Base-by-base conservation (phyloP, 306 rosid genomes). In the Cucumis hystrix region DNA sequence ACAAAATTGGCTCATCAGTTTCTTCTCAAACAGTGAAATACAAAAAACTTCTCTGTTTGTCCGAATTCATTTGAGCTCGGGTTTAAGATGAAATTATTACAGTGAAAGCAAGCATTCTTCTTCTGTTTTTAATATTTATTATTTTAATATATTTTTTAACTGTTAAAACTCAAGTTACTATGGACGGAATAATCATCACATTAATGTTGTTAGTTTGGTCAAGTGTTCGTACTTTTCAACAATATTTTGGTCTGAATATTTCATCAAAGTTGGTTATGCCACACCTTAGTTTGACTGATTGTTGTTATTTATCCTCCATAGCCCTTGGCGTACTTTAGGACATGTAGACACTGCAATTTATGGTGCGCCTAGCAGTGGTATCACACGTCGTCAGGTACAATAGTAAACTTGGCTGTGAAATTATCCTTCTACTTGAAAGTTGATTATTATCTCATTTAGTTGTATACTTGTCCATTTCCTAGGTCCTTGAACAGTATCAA, bases 251-350 rank as follows among this genome's bases (percentile, higher is more conserved):
- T 43, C 18, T 66, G 72, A 2, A 43, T 49, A 16, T 71, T 49
- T 21, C 17, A 49, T 71, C 43, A 49, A 8, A 49, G 60, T 71
- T 71, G 76, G 59, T 71, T 40, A 60, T 33, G 67, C 37, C 18
- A 41, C 49, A 13, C 33, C 61, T n/a, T 79, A 66, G 56, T 59
- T 80, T 66, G 67, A 79, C 61, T 81, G 65, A 84, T 80, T 65
- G 57, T n/a, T 39, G 2, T 55, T 83, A 25, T 75, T 80, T 80
- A 59, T 85, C 79, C 75, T 81, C 23, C 64, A 67, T 88, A 95
- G 99, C 87, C 95, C 99, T 33, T 92, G 99, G 99, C 85, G 84
- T 41, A 80, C 87, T 79, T 83, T 95, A 87, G 97, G 96, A 79
- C 89, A 90, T 15, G 93, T 90, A 66, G 99, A 95, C 83, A 55